phyloP scores from a whole-genome alignment of 306 rosid species.

The Cicer chorassanicum region DNA sequence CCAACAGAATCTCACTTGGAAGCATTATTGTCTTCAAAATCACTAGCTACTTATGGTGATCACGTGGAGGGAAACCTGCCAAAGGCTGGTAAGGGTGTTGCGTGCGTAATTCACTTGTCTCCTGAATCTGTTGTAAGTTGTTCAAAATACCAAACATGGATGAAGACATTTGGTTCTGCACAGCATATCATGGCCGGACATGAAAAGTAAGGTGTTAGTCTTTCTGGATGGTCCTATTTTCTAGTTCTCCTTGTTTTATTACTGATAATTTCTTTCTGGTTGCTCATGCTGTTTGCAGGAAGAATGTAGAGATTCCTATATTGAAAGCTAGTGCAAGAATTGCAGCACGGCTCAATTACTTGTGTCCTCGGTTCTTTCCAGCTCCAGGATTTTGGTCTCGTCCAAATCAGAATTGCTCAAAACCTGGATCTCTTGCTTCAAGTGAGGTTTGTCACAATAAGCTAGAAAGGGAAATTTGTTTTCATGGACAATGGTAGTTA shows the following conservation, averaged over 20 bases:
- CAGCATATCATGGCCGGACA: slow-evolving; percentile 95
- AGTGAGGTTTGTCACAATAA: slow-evolving; percentile 74
- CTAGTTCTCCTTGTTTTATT: slow-evolving; percentile 32
- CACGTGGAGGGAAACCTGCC: slow-evolving; percentile 52
- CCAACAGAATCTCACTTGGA: slow-evolving; percentile 84
- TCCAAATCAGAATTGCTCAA: slow-evolving; percentile 51
- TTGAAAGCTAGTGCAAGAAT: slow-evolving; percentile 85
- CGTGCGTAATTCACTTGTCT: slow-evolving; percentile 83
- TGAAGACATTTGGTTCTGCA: slow-evolving; percentile 73
- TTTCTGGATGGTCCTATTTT: slow-evolving; percentile 13
- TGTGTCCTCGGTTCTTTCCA: slow-evolving; percentile 95
- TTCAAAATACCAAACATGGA: slow-evolving; percentile 81
- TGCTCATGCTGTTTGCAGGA: slow-evolving; percentile 59
- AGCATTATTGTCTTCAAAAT: slow-evolving; percentile 61
- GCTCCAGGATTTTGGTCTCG: slow-evolving; percentile 84
- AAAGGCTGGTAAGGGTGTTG: slow-evolving; percentile 58
- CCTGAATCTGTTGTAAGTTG: slow-evolving; percentile 68
- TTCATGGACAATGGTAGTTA: slow-evolving; percentile 30
- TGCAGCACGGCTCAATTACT: slow-evolving; percentile 76
- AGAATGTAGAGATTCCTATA: slow-evolving; percentile 81
- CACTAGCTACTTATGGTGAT: slow-evolving; percentile 61
- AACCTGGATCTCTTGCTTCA: slow-evolving; percentile 53
- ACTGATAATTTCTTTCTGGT: slow-evolving; percentile 33
- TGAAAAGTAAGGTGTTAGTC: slow-evolving; percentile 62
- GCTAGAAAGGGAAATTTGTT: slow-evolving; percentile 35